Evolutionary conservation across 768 basidiomycete genomes (phyloP).

Genomic region (Russula abietina): DNA sequence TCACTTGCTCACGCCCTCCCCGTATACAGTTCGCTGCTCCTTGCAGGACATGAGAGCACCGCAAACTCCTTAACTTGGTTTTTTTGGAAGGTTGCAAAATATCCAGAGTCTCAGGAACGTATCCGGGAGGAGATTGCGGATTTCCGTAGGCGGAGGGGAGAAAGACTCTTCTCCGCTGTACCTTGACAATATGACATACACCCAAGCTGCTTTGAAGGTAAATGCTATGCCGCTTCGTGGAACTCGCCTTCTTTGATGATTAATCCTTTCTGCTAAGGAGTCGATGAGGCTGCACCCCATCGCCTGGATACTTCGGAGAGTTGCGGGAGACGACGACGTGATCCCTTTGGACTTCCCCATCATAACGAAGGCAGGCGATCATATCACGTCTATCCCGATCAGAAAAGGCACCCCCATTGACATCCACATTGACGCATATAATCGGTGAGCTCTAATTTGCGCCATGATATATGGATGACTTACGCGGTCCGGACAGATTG

Average conservation of each 20-base stretch:
- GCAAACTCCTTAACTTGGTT: too few relatives aligned
- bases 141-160: too few relatives aligned
- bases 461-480: background rate
- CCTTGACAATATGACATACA: slow-evolving; percentile 19
- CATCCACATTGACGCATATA: slow-evolving; percentile 16
- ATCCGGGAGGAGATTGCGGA: too few relatives aligned
- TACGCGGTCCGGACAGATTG: slow-evolving; percentile 3
- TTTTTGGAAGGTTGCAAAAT: too few relatives aligned
- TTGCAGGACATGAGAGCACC: too few relatives aligned
- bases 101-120: too few relatives aligned
- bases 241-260: background rate
- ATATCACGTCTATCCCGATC: slow-evolving; percentile 18
- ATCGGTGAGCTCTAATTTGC: slow-evolving; percentile 8
- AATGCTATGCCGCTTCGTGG: background rate
- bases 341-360: slow-evolving; percentile 21
- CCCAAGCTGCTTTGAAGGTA: slow-evolving; percentile 19
- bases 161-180: slow-evolving; percentile 5
- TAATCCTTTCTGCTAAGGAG: slow-evolving; percentile 5
- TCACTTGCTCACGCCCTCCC: background rate
- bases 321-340: slow-evolving; percentile 20
- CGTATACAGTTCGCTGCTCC: slow-evolving; percentile 10
- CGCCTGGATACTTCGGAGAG: slow-evolving; percentile 8
- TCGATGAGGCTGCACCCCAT: slow-evolving; percentile 23
- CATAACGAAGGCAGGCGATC: slow-evolving; percentile 16
- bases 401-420: slow-evolving; percentile 21